phyloP scores from a whole-genome alignment of 2,329 filamentous ascomycete genomes.

The Peltaster fructicola region DNA sequence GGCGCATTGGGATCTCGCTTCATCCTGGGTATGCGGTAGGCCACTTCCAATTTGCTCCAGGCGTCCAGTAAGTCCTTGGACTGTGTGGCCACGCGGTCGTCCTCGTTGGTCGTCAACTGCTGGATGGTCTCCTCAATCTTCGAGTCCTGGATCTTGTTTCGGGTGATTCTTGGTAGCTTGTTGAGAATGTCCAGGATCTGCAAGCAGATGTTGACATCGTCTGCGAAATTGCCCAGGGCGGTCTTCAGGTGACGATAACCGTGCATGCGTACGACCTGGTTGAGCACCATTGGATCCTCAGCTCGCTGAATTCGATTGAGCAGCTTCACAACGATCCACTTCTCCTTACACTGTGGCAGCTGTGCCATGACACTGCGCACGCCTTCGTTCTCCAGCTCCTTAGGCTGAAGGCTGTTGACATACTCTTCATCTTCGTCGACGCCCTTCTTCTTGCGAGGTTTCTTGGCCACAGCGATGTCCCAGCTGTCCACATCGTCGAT shows the following conservation, averaged over 20 bases:
- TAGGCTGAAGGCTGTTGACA: slow-evolving; percentile 71
- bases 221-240: slow-evolving; percentile 64
- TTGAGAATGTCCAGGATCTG: slow-evolving; percentile 83
- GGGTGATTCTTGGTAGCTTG: slow-evolving; percentile 72
- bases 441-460: slow-evolving; percentile 78
- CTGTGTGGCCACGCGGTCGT: slow-evolving; percentile 52
- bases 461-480: slow-evolving; percentile 80
- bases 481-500: slow-evolving; percentile 86
- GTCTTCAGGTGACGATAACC: slow-evolving; percentile 90
- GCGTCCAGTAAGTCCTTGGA: slow-evolving; percentile 56
- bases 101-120: slow-evolving; percentile 44
- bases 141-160: slow-evolving; percentile 93
- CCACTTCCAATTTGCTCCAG: slow-evolving; percentile 81
- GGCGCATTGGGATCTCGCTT: slow-evolving; percentile 55
- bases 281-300: slow-evolving; percentile 70
- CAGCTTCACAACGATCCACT: slow-evolving; percentile 96
- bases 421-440: slow-evolving; percentile 92
- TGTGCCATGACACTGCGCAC: slow-evolving; percentile 92
- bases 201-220: slow-evolving; percentile 77
- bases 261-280: slow-evolving; percentile 87
- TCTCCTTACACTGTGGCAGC: slow-evolving; percentile 95
- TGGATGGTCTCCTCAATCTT: slow-evolving; percentile 78
- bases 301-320: slow-evolving; percentile 74
- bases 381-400: slow-evolving; percentile 60
- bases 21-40: slow-evolving; percentile 81